phyloP scores from a whole-genome alignment of 306 rosid species.

The Lupinus albus region DNA sequence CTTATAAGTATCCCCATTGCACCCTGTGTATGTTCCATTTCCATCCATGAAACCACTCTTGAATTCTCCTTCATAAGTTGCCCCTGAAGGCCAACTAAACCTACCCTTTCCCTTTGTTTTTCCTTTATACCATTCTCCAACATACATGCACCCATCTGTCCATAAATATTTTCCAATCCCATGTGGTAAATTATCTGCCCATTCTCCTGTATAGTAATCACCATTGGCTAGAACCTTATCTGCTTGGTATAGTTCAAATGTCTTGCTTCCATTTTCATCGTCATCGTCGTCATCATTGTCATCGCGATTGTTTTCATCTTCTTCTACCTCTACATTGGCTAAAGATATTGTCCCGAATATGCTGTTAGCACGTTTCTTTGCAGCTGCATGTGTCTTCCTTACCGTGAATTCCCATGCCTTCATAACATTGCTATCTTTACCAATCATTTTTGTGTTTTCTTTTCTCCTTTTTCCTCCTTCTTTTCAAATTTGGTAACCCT shows the following conservation, averaged over 20 bases:
- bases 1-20: conserved; percentile 70
- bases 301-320: conserved; percentile 10
- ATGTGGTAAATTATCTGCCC: conserved; percentile 79
- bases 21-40: conserved; percentile 59
- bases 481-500: conserved; percentile 24
- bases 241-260: conserved; percentile 50
- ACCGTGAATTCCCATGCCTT: conserved; percentile 97
- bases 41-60: conserved; percentile 87
- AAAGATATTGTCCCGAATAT: conserved; percentile 61
- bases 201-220: conserved; percentile 82
- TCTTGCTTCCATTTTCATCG: conserved; percentile 35
- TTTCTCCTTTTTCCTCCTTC: neutral
- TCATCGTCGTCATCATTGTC: conserved; percentile 25
- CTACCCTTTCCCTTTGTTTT: conserved; percentile 78
- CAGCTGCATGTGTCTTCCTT: conserved; percentile 74
- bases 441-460: conserved; percentile 53
- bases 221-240: conserved; percentile 83
- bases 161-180: conserved; percentile 83
- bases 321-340: conserved; percentile 39
- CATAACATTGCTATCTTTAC: conserved; percentile 67
- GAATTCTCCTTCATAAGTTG: conserved; percentile 91
- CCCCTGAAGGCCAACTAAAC: conserved; percentile 93
- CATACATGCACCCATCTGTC: conserved; percentile 89
- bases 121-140: conserved; percentile 81
- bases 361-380: conserved; percentile 83